phyloP scores from a whole-genome alignment of 2,329 filamentous ascomycete genomes.

The Hypoxylon sp. region DNA sequence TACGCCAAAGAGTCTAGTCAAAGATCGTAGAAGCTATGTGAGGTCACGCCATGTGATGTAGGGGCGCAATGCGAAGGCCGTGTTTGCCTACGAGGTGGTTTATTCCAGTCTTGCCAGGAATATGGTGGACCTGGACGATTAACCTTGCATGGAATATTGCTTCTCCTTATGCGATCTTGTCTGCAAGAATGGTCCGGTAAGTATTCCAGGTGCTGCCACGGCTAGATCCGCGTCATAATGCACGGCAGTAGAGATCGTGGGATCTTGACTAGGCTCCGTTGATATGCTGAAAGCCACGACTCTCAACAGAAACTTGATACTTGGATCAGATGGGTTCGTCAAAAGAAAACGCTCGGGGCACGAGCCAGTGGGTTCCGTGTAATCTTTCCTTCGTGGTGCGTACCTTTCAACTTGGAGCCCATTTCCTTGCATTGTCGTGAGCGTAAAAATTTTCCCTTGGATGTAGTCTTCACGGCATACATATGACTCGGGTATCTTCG shows the following conservation, averaged over 20 bases:
- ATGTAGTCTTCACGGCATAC: slow-evolving; percentile 4
- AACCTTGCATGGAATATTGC: neutral
- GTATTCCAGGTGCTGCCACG: slow-evolving; percentile 1
- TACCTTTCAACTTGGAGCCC: neutral
- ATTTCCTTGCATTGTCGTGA: neutral
- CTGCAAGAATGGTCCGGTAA: neutral
- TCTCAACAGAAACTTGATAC: neutral
- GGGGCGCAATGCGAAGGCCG: neutral
- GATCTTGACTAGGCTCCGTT: slow-evolving; percentile 10
- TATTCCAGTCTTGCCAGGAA: neutral
- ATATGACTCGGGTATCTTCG: neutral
- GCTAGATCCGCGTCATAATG: slow-evolving; percentile 10
- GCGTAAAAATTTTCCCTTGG: neutral
- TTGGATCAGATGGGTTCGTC: neutral
- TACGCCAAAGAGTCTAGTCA: neutral
- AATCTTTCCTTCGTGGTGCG: neutral
- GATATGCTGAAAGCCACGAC: neutral
- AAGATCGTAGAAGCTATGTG: neutral
- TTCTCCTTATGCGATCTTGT: neutral
- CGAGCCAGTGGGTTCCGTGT: neutral
- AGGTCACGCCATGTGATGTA: neutral
- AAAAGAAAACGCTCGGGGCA: neutral
- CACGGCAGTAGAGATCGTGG: slow-evolving; percentile 15
- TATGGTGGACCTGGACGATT: neutral
- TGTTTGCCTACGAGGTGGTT: neutral